Evolutionary conservation across 495 filamentous ascomycete genomes (phyloP).

Genomic region (Podospora appendiculata): DNA sequence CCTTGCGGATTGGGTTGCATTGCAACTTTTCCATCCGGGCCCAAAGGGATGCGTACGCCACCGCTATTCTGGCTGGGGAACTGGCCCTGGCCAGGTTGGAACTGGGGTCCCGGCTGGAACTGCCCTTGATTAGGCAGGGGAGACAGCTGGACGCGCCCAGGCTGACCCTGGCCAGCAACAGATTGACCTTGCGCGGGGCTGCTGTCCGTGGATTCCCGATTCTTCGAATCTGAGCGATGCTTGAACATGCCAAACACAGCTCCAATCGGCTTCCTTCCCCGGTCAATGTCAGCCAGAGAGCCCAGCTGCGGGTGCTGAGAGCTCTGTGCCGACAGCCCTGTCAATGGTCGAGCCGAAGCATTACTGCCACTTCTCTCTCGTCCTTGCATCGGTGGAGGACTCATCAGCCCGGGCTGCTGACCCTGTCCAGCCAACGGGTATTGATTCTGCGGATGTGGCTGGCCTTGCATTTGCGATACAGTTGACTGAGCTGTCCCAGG

Average conservation of each 20-base stretch:
- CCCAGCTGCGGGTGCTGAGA: background rate
- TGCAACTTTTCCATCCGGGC: slow-evolving; percentile 18
- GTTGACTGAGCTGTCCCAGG: slow-evolving; percentile 2
- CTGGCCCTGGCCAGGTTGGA: background rate
- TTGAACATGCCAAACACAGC: slow-evolving; percentile 25
- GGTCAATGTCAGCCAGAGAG: slow-evolving; percentile 2
- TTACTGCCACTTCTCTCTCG: slow-evolving; percentile 10
- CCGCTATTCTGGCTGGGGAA: background rate
- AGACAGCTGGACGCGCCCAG: background rate
- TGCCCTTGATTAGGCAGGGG: too few relatives aligned
- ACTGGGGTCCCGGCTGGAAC: background rate
- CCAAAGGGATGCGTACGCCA: slow-evolving; percentile 13
- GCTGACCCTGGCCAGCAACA: background rate
- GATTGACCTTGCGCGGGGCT: too few relatives aligned
- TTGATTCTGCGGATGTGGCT: background rate
- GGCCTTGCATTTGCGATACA: slow-evolving; percentile 3
- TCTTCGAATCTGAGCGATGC: background rate
- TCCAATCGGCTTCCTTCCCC: slow-evolving; percentile 10
- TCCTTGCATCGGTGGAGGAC: background rate
- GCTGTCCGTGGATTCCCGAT: background rate
- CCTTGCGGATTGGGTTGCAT: slow-evolving; percentile 7
- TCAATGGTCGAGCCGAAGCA: background rate
- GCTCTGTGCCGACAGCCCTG: background rate
- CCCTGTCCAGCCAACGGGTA: background rate
- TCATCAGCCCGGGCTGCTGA: background rate